Base-by-base conservation (phyloP, 345 rosid species). In the Bruguiera parviflora region DNA sequence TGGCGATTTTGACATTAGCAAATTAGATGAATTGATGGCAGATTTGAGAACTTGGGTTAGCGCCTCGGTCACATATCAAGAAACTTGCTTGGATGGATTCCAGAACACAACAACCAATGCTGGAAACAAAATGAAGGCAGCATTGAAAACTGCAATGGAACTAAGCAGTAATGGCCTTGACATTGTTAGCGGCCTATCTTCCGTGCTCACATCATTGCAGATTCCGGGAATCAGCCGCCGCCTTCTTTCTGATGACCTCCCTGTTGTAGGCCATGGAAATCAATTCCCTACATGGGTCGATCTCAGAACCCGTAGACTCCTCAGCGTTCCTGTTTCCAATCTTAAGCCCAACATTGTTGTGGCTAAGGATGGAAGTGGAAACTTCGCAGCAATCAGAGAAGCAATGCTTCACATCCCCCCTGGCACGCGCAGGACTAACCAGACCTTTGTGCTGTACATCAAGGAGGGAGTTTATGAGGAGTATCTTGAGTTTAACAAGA, bases 311-410 rank as follows among this genome's bases (percentile, higher is more conserved):
- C 78, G 87, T 19, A 80, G 77, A 39, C 85, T 87, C 49, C 78
- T 84, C 18, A 57, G 43, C 0, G 60, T 56, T 13, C 58, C 62
- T 8, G 35, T 61, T 22, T 5, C 74, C 0, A 60, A 67, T 4
- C 32, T 82, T 2, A 78, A 79, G 66, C 81, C 96, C 11, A 71
- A 88, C 59, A 19, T 89, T 1, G 79, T 81, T 5, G 92, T 93
- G 31, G 98, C 96, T 0, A 76, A 86, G 58, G 97, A 93, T 47
- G 98, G 98, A 28, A 89, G 92, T 19, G 98, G 98, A 7, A 74
- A 85, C 53, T 87, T 72, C 67, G 69, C 53, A 6, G 88, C 91
- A 27, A 84, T 93, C 71, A 75, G 52, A 3, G 86, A 77, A 19
- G 97, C 94, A 11, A 5, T 93, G 68, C 2, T 15, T 2, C 11